Conservation (phyloP, 371 early-diverging fungal genomes). For the Lichtheimia ramosa region DNA sequence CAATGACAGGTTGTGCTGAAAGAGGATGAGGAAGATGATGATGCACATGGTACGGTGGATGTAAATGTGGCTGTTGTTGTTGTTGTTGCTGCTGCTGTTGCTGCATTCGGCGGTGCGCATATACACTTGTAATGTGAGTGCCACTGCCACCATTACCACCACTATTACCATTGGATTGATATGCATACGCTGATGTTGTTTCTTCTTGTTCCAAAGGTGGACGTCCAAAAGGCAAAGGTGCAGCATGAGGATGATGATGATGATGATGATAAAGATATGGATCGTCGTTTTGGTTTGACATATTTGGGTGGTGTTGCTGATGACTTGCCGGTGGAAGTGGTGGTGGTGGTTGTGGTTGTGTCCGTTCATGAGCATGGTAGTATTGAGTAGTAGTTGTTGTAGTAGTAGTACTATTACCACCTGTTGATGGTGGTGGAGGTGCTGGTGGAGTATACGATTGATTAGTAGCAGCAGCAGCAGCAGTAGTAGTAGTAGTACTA, state of each 20-base stretch:
- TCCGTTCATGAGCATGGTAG: conserved; percentile 5
- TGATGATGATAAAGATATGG: conserved; percentile 9
- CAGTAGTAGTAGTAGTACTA: neutral
- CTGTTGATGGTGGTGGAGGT: conserved; percentile 3
- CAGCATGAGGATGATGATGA: conserved; percentile 1
- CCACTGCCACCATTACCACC: too few relatives aligned
- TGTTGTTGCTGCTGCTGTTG: neutral
- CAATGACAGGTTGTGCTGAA: conserved; percentile 6
- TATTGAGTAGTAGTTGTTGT: conserved; percentile 2
- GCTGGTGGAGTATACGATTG: conserved; percentile 2
- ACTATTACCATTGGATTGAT: neutral
- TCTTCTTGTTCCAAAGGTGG: conserved; percentile 2
- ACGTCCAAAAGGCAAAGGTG: neutral
- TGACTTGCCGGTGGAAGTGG: neutral
- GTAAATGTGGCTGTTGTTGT: neutral
- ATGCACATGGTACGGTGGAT: conserved; percentile 11
- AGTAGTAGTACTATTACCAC: neutral
- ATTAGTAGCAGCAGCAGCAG: neutral
- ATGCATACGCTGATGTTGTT: neutral
- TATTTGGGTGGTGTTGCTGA: too few relatives aligned
- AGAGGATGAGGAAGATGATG: conserved; percentile 10
- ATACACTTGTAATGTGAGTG: neutral
- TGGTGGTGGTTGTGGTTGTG: conserved; percentile 1
- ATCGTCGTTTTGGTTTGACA: conserved; percentile 7
- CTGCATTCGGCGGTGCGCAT: neutral